Base-by-base conservation (phyloP, 1,139 yeast genomes). In the Arxiozyma bovina region DNA sequence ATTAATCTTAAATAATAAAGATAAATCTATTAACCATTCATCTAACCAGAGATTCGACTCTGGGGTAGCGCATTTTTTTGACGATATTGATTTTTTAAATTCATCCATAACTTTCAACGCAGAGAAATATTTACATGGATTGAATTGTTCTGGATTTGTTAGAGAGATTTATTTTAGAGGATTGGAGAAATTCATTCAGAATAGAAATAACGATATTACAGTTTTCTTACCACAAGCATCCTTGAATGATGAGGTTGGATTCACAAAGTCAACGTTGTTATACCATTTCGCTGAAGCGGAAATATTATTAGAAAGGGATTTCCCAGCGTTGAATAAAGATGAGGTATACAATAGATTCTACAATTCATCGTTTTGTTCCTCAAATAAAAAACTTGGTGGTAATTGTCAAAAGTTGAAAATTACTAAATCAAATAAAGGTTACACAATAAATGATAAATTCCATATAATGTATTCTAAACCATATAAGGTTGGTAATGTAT, bases 271-370 rank as follows among this genome's bases (percentile, higher is more conserved):
- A n/a, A 63, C 73, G 2, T 65, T 87, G 51, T 66, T 81, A 21
- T 90, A 91, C 65, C 96, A 88, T 64, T 86, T 90, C 65, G 70
- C 78, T 8, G 75, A 80, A n/a, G 80, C 77, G 12, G 71, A 73
- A 15, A 60, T 84, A 20, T 55, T 58, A 58, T 47, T 69, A 30
- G 64, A 61, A 45, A 54, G 58, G 3, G 65, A 63, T 27, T 65
- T 66, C 47, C 57, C 54, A 8, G 46, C 40, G 2, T 21, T 57
- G 23, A 46, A 53, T 7, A 45, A 52, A 1, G 51, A 52, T 3
- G 57, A 56, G 45, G 12, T 30, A 1, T 45, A 17, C 20, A 54
- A 53, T 4, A 55, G 45, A 44, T 62, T 85, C n/a, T 74, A 81
- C 22, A 71, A 75, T 23, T 68, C 81, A 0, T 71, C 72, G 54